Evolutionary conservation across 345 rosid species (phyloP).

Genomic region (Linum lewisii): DNA sequence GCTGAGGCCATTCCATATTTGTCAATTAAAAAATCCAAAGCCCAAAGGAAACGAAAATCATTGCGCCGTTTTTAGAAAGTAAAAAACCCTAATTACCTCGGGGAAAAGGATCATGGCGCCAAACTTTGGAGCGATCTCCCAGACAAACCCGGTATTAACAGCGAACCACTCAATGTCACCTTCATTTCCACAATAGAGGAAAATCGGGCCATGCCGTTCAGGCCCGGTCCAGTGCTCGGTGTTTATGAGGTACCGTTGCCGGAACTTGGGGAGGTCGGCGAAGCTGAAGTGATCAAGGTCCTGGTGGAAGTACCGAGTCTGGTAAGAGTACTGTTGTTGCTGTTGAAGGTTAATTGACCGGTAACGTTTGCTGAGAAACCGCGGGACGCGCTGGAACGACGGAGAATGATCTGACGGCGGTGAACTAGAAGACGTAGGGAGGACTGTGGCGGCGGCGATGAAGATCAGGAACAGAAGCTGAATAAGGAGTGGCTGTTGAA

Average conservation of each 20-base stretch:
- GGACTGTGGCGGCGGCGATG: constrained; percentile 6
- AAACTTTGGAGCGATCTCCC: constrained; percentile 73
- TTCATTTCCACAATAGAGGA: constrained; percentile 81
- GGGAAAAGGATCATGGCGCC: constrained; percentile 79
- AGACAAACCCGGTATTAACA: constrained; percentile 56
- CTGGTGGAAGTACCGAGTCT: constrained; percentile 52
- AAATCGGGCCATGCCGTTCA: constrained; percentile 50
- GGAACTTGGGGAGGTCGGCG: constrained; percentile 44
- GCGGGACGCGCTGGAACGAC: constrained; percentile 19
- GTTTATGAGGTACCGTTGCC: constrained; percentile 59
- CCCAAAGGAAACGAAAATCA: constrained; percentile 4
- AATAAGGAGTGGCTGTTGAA: not conserved
- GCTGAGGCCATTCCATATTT: constrained; percentile 28
- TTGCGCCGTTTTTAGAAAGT: not conserved
- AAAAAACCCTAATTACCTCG: constrained; percentile 32
- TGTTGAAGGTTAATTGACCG: constrained; percentile 12
- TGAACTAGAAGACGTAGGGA: constrained; percentile 5
- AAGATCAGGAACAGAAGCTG: not conserved
- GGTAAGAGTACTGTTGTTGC: constrained; percentile 33
- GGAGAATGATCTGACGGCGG: constrained; percentile 11
- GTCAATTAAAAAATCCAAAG: constrained; percentile 7
- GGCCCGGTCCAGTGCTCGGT: constrained; percentile 62
- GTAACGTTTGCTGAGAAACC: constrained; percentile 28
- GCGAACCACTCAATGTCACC: constrained; percentile 90
- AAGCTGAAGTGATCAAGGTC: constrained; percentile 79